Conservation (phyloP, 306 rosid genomes). For the Cucurbita maxima region DNA sequence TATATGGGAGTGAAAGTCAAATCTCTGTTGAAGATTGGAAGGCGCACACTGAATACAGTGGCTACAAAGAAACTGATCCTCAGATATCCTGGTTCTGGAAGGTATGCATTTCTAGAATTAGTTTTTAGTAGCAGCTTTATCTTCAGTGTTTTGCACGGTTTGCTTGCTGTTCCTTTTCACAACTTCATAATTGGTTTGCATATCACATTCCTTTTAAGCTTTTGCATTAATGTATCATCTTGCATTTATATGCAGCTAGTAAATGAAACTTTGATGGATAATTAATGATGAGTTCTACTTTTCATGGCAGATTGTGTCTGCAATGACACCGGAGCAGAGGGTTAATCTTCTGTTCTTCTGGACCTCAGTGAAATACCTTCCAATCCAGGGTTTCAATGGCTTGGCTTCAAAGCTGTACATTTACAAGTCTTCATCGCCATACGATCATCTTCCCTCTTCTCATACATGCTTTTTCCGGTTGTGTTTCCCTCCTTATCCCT, state of each 20-base stretch:
- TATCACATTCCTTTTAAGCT: neutral
- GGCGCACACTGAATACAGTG: slow-evolving; percentile 72
- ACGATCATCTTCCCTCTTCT: slow-evolving; percentile 56
- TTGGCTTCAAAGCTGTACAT: slow-evolving; percentile 52
- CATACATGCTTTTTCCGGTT: slow-evolving; percentile 70
- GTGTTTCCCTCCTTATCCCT: slow-evolving; percentile 60
- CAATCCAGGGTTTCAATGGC: slow-evolving; percentile 80
- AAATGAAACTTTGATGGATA: neutral
- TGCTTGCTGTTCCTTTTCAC: neutral
- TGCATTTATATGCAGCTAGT: neutral
- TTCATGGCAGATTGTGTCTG: slow-evolving; percentile 46
- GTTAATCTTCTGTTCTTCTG: slow-evolving; percentile 73
- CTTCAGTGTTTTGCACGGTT: neutral
- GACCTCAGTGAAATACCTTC: slow-evolving; percentile 81
- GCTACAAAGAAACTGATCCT: slow-evolving; percentile 72
- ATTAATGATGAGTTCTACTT: neutral
- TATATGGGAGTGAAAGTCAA: slow-evolving; percentile 56
- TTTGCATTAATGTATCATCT: neutral
- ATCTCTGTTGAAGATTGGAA: slow-evolving; percentile 82
- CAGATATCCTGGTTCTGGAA: slow-evolving; percentile 94
- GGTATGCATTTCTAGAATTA: slow-evolving; percentile 32
- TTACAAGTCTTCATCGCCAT: slow-evolving; percentile 33
- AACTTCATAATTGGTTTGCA: neutral
- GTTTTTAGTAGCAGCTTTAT: neutral
- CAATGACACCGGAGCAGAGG: slow-evolving; percentile 61